These are phyloP conservation scores for Cadophora sp. DNA, from an alignment of 2,329 filamentous ascomycete genomes.

Conservation along the genomic window DNA sequence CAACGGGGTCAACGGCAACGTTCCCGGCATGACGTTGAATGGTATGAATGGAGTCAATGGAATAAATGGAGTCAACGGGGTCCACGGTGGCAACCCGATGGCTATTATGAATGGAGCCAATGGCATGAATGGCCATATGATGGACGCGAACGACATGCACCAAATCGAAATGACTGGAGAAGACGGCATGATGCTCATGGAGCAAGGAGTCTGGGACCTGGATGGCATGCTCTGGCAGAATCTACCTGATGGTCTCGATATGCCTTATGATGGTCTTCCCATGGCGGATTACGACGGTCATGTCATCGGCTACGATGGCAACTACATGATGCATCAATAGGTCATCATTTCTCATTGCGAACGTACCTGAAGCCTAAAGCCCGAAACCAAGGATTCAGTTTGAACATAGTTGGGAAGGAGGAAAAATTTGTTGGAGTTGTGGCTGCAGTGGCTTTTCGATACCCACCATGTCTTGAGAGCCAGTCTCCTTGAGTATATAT, in stretches of 20 bases:
- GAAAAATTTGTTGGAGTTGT: constrained; percentile 18
- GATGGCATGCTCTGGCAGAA: constrained; percentile 62
- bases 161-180: constrained; percentile 55
- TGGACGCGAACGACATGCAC: constrained; percentile 43
- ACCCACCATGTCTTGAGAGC: constrained; percentile 1
- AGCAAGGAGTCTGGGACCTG: constrained; percentile 62
- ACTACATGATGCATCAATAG: constrained; percentile 40
- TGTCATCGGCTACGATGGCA: constrained; percentile 32
- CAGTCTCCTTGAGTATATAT: constrained; percentile 14
- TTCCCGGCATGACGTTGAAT: constrained; percentile 7
- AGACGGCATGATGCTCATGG: constrained; percentile 59
- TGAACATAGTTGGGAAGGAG: background rate
- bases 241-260: constrained; percentile 47
- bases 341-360: background rate
- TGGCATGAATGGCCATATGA: constrained; percentile 34
- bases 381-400: constrained; percentile 4
- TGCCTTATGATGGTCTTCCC: constrained; percentile 43
- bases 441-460: constrained; percentile 3
- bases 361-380: background rate
- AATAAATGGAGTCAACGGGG: constrained; percentile 23
- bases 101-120: constrained; percentile 23
- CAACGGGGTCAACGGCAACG: constrained; percentile 13
- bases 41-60: constrained; percentile 29
- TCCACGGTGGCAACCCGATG: constrained; percentile 23
- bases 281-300: constrained; percentile 35